Evolutionary conservation across 495 filamentous ascomycete genomes (phyloP).

Genomic region (Hyaloscypha hepaticicola): DNA sequence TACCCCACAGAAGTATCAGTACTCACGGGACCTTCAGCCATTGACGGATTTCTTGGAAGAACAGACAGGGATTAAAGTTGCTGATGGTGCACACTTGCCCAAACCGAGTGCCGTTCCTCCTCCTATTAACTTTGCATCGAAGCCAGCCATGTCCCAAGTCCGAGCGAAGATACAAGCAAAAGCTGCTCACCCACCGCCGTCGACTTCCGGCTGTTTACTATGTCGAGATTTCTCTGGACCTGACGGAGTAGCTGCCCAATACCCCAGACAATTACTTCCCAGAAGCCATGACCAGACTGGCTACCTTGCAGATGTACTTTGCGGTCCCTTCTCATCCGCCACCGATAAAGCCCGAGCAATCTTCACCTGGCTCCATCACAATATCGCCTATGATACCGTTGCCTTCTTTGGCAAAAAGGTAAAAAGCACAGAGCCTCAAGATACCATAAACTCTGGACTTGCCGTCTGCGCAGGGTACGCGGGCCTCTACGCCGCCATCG

Average conservation of each 20-base stretch:
- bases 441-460: constrained; percentile 67
- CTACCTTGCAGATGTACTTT: constrained; percentile 75
- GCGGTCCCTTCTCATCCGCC: constrained; percentile 69
- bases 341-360: constrained; percentile 91
- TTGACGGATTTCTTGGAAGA: constrained; percentile 26
- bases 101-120: constrained; percentile 38
- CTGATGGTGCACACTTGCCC: constrained; percentile 20
- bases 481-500: constrained; percentile 73
- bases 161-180: constrained; percentile 37
- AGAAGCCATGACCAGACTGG: constrained; percentile 50
- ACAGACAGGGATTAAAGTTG: constrained; percentile 15
- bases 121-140: constrained; percentile 46
- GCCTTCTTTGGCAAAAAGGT: constrained; percentile 73
- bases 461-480: constrained; percentile 94
- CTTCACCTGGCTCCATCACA: constrained; percentile 95
- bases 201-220: constrained; percentile 58
- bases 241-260: constrained; percentile 74
- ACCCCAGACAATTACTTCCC: constrained; percentile 68
- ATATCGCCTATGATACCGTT: constrained; percentile 78
- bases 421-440: constrained; percentile 61
- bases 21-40: constrained; percentile 8
- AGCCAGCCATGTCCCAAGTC: constrained; percentile 44
- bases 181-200: constrained; percentile 27
- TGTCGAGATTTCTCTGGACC: constrained; percentile 87
- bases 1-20: constrained; percentile 19